Conservation (phyloP, 495 filamentous ascomycete genomes). For the Penicillium roqueforti region DNA sequence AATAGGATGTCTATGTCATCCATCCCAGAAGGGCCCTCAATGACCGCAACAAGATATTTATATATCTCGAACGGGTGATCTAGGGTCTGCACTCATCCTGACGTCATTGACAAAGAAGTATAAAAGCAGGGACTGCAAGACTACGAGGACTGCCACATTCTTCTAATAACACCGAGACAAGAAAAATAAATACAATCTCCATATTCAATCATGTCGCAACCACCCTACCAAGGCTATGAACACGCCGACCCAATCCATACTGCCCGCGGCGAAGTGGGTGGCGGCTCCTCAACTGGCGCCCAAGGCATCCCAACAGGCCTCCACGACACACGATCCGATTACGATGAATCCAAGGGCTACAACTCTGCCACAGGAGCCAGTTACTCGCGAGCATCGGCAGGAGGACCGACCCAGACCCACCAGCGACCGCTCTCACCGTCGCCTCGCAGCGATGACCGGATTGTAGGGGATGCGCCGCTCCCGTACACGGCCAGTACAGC, state of each 20-base stretch:
- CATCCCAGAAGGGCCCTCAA: not conserved
- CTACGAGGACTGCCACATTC: not conserved
- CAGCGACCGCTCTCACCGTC: conserved; percentile 7
- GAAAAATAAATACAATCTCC: not conserved
- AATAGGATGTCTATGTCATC: not conserved
- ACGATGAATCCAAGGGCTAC: conserved; percentile 20
- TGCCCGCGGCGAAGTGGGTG: conserved; percentile 3
- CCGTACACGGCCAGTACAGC: conserved; percentile 16
- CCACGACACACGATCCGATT: conserved; percentile 17
- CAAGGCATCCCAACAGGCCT: conserved; percentile 20
- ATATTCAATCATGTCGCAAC: not conserved
- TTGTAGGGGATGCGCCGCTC: conserved; percentile 12
- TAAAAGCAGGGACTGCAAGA: not conserved
- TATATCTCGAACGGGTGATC: too few relatives aligned
- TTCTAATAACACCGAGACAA: not conserved
- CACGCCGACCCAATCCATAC: not conserved
- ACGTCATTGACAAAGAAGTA: conserved; percentile 15
- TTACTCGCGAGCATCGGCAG: conserved; percentile 14
- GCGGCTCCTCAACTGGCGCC: conserved; percentile 32
- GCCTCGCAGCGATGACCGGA: conserved; percentile 8
- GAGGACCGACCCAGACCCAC: conserved; percentile 5
- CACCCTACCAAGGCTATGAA: not conserved
- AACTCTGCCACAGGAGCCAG: conserved; percentile 30
- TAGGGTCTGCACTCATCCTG: conserved; percentile 18
- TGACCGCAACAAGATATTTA: too few relatives aligned